Evolutionary conservation across 108 stramenopile species (phyloP), one percentile per base, ranked within the genome.

Genomic region (Fistulifera pelliculosa): DNA sequence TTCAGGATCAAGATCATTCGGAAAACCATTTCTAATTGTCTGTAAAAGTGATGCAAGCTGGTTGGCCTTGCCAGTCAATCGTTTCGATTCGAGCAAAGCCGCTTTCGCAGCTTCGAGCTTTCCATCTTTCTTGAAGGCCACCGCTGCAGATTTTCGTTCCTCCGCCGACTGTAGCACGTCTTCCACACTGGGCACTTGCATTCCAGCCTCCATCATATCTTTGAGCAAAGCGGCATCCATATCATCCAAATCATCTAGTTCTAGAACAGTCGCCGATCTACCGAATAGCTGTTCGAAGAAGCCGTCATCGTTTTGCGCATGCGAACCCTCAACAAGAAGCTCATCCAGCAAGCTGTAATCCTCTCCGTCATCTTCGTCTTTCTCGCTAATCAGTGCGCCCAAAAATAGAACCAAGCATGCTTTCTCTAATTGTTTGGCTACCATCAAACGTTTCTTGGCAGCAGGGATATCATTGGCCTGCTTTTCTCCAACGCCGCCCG

Each of bases 371-470:
- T 24, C 38, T 24, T 40, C 61, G 43, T 24, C 38, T 24, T 40
- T 51, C 15, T 47, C 35, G 58, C 54, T 40, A 12, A 35, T 8
- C 8, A 6, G 31, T 35, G 31, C 3, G 6, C 6, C 8, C 31
- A 6, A 8, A 35, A 35, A 35, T 8, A 35, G 31, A 6, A 35
- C 8, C 8, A 8, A 6, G 31, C 8, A 35, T 27, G 8, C 53
- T 35, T 42, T 44, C 35, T 63, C 54, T 19, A 68, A 23, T 35
- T 52, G 57, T 63, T 70, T 70, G 35, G 69, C 54, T 23, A 60
- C 19, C 25, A 70, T 5, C 52, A 70, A 54, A 1, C 58, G 58
- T 27, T 64, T 42, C 47, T 64, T 70, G 26, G 69, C 69, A 27
- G 54, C 42, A 28, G 63, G 58, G 1, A 70, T 18, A 24, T 64